Percentiles rank a stretch among this genome's conserved stretches.
These are phyloP conservation scores for Pseudodiploospora longispora DNA, from an alignment of 2,329 filamentous ascomycete genomes.

Conservation along the genomic window DNA sequence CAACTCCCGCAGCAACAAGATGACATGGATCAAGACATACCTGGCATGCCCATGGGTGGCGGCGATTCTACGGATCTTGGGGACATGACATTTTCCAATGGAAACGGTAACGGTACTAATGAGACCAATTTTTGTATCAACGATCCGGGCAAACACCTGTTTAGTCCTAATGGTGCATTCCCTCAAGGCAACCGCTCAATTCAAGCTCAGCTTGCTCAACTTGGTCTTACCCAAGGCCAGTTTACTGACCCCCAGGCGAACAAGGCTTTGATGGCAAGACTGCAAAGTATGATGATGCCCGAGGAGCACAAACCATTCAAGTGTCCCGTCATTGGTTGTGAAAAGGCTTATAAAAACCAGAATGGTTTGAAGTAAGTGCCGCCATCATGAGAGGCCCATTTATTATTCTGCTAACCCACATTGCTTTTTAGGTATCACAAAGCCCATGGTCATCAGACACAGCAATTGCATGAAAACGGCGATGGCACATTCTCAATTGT, in stretches of 20 bases:
- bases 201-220: constrained; percentile 61
- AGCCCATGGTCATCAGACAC: constrained; percentile 88
- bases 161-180: constrained; percentile 72
- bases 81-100: constrained; percentile 45
- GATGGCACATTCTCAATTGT: constrained; percentile 98
- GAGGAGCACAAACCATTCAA: constrained; percentile 98
- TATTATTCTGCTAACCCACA: constrained; percentile 1
- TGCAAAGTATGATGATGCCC: constrained; percentile 56
- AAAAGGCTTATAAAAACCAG: constrained; percentile 99
- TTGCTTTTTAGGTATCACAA: constrained; percentile 53
- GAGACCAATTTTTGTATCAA: constrained; percentile 62
- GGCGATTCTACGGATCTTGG: constrained; percentile 45
- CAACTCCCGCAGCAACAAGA: constrained; percentile 47
- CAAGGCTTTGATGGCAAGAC: constrained; percentile 46
- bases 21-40: constrained; percentile 67
- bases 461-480: constrained; percentile 91
- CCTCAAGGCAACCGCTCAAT: constrained; percentile 56
- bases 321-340: constrained; percentile 95
- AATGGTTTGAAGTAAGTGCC: constrained; percentile 83
- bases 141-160: constrained; percentile 88
- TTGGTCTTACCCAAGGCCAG: constrained; percentile 67
- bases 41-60: constrained; percentile 53
- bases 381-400: background rate
- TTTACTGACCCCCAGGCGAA: constrained; percentile 71
- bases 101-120: constrained; percentile 22